Evolutionary conservation across 1,139 yeast species (phyloP), one percentile per base, ranked within the genome.

Genomic region (Yueomyces sp.): DNA sequence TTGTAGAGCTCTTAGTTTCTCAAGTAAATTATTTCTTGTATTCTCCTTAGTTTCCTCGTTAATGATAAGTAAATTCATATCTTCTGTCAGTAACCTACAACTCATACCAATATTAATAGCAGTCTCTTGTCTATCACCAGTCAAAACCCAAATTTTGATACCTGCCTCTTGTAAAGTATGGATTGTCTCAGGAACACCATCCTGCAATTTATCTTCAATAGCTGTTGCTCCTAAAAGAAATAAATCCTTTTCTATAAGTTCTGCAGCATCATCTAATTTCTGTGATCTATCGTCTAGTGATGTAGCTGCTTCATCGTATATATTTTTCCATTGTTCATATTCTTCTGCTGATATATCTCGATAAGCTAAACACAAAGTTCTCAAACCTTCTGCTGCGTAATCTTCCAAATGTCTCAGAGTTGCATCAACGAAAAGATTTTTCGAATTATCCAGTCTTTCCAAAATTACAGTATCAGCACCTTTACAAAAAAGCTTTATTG

Each of bases 81-180:
- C 98, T 61, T 93, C 98, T 60, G 94, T 81, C 41, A 93, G 67
- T 42, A 93, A 69, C 56, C 85, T 86, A 68, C 98, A 93, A 52
- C 95, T 84, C 96, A 91, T 87, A 49, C 98, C 99, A 59, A 93
- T 91, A 59, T 93, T 93, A 49, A 93, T 84, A 1, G 98, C 99
- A n/a, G 99, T 93, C 63, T 93, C 99, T 61, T 91, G 98, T 58
- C 96, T 75, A 60, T 93, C 99, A 53, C 99, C 99, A 7, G 99
- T 93, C 45, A 93, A 70, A 32, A 93, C 96, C 99, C 98, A 93
- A 27, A 93, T 75, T 60, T 87, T 91, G 52, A 93, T 87, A 12
- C 97, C 97, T 0, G 99, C 99, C 45, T 83, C 85, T 61, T 91
- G 98, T 46, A 93, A 70, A 3, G 95, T 84, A 50, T 85, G 91